Evolutionary conservation across 2,329 filamentous ascomycete species (phyloP).

Genomic region (Nigrograna mackinnonii): DNA sequence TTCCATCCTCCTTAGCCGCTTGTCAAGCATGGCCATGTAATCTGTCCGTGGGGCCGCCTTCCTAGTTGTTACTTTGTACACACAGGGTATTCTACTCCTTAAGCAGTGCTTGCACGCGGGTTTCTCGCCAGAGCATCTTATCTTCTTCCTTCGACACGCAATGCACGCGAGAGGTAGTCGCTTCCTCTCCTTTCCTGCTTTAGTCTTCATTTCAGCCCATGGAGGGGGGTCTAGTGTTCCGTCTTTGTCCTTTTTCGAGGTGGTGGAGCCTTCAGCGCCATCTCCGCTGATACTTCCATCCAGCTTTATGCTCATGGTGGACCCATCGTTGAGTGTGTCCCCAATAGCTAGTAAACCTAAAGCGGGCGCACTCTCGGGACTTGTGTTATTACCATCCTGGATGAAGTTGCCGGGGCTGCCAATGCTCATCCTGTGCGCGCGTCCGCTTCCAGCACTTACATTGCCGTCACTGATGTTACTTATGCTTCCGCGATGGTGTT

Average conservation of each 20-base stretch:
- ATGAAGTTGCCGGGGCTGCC: conserved; percentile 29
- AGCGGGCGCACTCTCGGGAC: conserved; percentile 37
- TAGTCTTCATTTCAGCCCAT: conserved; percentile 59
- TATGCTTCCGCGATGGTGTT: conserved; percentile 32
- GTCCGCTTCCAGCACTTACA: conserved; percentile 29
- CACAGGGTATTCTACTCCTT: conserved; percentile 88
- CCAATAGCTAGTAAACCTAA: conserved; percentile 33
- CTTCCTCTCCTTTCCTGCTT: conserved; percentile 93
- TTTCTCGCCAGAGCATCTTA: conserved; percentile 96
- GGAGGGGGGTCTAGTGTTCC: conserved; percentile 40
- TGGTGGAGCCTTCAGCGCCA: conserved; percentile 21
- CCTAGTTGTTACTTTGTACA: conserved; percentile 94
- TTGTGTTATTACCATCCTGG: conserved; percentile 37
- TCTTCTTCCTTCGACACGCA: conserved; percentile 95
- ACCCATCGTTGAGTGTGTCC: conserved; percentile 28
- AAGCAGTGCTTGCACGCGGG: conserved; percentile 96
- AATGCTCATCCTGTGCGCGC: conserved; percentile 34
- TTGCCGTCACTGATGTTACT: conserved; percentile 36
- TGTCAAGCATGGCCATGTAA: conserved; percentile 99
- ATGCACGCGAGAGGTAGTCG: conserved; percentile 92
- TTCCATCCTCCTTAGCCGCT: conserved; percentile 94
- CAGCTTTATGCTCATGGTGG: conserved; percentile 25
- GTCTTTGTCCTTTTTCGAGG: conserved; percentile 31
- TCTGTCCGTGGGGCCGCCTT: conserved; percentile 94
- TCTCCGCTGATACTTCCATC: conserved; percentile 26